A percentile compares a stretch with the other conserved stretches of the same genome.
These are phyloP conservation scores for Acanthamoeba sp. DNA, from an alignment of 208 protist species.

Conservation along the genomic window DNA sequence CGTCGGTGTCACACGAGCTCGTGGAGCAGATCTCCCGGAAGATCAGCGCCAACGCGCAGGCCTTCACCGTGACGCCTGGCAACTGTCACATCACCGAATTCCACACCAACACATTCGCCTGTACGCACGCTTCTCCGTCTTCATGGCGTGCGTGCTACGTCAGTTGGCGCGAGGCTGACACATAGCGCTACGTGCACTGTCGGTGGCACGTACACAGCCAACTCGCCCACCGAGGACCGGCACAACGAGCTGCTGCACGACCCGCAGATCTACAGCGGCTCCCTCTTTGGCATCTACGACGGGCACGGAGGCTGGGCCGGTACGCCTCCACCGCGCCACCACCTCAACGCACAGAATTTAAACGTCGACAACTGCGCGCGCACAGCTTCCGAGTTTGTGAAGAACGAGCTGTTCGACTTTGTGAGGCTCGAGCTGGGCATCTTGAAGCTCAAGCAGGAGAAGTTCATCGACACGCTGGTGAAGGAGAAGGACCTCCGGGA, in stretches of 20 bases:
- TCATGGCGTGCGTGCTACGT: no score
- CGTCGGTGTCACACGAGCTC: not conserved
- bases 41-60: conserved; percentile 32
- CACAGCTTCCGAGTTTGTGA: conserved; percentile 9
- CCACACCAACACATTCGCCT: conserved; percentile 29
- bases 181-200: not conserved
- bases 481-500: not conserved
- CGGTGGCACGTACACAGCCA: not conserved
- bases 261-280: conserved; percentile 17
- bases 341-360: not conserved
- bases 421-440: conserved; percentile 31
- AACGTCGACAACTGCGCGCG: not conserved
- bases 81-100: not conserved
- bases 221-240: conserved; percentile 19
- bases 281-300: conserved; percentile 21
- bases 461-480: conserved; percentile 4
- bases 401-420: conserved; percentile 45
- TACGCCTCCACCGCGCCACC: not conserved
- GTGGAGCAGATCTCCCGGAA: not conserved
- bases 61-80: not conserved
- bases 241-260: conserved; percentile 19
- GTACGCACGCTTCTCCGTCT: not conserved
- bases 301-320: not conserved
- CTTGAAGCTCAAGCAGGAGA: conserved; percentile 49
- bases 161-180: no score